phyloP scores from a whole-genome alignment of 805 yeast genomes.

The Candida patagonica region DNA sequence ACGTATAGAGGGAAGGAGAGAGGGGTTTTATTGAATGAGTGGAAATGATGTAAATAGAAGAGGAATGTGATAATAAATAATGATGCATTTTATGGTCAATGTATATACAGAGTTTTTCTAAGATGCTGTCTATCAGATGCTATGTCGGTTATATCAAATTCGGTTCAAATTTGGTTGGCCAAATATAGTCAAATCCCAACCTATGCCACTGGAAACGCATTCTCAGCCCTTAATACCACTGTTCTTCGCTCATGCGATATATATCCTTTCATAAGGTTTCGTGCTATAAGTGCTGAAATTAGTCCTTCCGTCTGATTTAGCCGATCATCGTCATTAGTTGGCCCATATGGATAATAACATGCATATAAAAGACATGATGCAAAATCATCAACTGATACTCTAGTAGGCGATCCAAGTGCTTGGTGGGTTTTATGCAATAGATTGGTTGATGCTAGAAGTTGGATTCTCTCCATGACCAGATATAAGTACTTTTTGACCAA shows the following conservation, averaged over 20 bases:
- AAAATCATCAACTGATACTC: slow-evolving; percentile 33
- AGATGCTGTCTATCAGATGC: too few species aligned
- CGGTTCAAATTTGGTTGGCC: too few species aligned
- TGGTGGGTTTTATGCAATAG: slow-evolving; percentile 37
- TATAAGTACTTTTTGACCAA: slow-evolving; percentile 54
- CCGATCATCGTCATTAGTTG: slow-evolving; percentile 14
- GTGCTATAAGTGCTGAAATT: slow-evolving; percentile 54
- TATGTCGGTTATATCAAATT: too few species aligned
- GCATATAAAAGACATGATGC: slow-evolving; percentile 35
- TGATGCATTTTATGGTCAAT: too few species aligned
- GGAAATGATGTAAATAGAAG: background rate
- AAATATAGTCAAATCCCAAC: background rate
- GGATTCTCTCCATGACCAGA: slow-evolving; percentile 45
- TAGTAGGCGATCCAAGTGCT: slow-evolving; percentile 22
- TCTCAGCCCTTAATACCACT: slow-evolving; percentile 63
- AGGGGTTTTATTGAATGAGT: too few species aligned
- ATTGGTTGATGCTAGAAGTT: slow-evolving; percentile 41
- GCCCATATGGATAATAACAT: slow-evolving; percentile 15
- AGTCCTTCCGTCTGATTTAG: slow-evolving; percentile 59
- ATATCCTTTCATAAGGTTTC: slow-evolving; percentile 65
- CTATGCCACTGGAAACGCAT: slow-evolving; percentile 41
- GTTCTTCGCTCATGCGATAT: slow-evolving; percentile 67
- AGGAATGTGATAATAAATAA: too few species aligned
- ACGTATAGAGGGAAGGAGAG: too few species aligned
- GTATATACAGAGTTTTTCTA: too few species aligned